A percentile compares a stretch with the other conserved stretches of the same genome.
Evolutionary conservation across 1,284 basidiomycete genomes (phyloP).

Genomic region (Pholiota adiposa): DNA sequence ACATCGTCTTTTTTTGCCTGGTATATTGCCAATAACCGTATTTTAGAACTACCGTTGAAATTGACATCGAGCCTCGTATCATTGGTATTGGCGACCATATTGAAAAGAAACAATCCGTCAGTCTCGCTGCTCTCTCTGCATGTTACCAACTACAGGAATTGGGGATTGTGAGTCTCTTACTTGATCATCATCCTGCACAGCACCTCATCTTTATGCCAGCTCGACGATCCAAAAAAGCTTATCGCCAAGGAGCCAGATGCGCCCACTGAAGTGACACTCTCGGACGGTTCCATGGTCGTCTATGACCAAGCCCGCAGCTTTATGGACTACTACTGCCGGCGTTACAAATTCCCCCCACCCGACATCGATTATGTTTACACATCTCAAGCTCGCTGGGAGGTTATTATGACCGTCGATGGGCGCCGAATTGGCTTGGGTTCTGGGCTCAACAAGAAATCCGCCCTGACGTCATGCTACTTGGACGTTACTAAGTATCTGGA

Average conservation of each 20-base stretch:
- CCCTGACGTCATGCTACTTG: constrained; percentile 79
- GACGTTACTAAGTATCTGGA: constrained; percentile 91
- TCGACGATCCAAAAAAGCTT: constrained; percentile 36
- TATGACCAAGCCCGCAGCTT: constrained; percentile 86
- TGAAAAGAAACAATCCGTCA: constrained; percentile 73
- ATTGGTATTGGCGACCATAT: constrained; percentile 68
- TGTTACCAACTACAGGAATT: constrained; percentile 69
- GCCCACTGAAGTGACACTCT: constrained; percentile 47
- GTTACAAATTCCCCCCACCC: constrained; percentile 82
- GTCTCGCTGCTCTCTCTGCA: constrained; percentile 75
- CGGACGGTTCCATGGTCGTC: constrained; percentile 68
- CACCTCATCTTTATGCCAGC: constrained; percentile 23
- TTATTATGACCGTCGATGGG: constrained; percentile 81
- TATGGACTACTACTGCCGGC: constrained; percentile 94
- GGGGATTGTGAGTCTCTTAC: constrained; percentile 51
- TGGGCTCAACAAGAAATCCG: constrained; percentile 75
- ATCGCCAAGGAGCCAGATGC: constrained; percentile 28
- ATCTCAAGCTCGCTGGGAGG: constrained; percentile 66
- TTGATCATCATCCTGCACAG: background rate
- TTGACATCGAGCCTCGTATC: constrained; percentile 49
- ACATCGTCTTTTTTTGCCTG: background rate
- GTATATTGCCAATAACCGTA: constrained; percentile 1
- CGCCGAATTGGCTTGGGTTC: constrained; percentile 82
- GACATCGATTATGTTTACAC: constrained; percentile 63
- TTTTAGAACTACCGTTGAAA: constrained; percentile 49